phyloP scores from a whole-genome alignment of 2,329 filamentous ascomycete genomes.

The Teratosphaeria nubilosa region DNA sequence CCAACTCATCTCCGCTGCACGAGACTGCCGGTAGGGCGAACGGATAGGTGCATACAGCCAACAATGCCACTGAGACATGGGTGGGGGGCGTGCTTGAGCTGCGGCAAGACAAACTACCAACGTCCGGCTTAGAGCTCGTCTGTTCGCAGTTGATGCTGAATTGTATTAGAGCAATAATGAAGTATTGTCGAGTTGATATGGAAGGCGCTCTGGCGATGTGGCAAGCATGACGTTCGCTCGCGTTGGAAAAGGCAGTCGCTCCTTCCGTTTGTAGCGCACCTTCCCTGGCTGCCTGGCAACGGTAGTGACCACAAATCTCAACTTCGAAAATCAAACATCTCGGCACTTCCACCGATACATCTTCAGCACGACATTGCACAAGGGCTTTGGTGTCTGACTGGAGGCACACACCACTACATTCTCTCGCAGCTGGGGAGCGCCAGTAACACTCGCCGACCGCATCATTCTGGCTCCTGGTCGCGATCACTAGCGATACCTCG shows the following conservation, averaged over 20 bases:
- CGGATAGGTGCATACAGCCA: background rate
- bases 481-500: background rate
- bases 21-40: background rate
- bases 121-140: background rate
- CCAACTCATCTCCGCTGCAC: background rate
- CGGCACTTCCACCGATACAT: constrained; percentile 1
- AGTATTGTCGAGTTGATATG: background rate
- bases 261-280: constrained; percentile 7
- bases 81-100: background rate
- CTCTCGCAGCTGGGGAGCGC: background rate
- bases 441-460: background rate
- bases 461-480: background rate
- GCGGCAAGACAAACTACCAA: background rate
- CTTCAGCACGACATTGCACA: background rate
- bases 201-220: background rate
- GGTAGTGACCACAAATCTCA: background rate
- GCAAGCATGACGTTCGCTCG: constrained; percentile 2
- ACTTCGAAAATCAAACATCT: background rate
- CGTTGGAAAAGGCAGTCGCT: constrained; percentile 3
- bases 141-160: background rate
- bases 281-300: background rate
- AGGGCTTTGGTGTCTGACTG: background rate
- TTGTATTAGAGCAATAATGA: background rate
- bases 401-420: background rate
- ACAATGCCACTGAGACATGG: background rate